phyloP scores from a whole-genome alignment of 2,329 filamentous ascomycete species.

The Septoria linicola region DNA sequence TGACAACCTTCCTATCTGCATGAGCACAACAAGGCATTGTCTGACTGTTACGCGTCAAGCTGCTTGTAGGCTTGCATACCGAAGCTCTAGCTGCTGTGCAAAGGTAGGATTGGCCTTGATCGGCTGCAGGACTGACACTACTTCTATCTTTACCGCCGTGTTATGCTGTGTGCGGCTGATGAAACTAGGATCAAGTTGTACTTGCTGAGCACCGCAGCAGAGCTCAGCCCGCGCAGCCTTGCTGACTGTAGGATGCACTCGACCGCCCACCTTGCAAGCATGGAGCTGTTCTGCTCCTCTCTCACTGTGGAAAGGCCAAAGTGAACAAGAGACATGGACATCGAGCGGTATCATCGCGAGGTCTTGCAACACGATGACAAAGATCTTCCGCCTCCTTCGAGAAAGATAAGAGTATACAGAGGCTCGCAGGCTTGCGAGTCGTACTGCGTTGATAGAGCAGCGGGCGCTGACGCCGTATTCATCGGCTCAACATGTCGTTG shows the following conservation, averaged over 20 bases:
- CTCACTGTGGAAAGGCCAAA: background rate
- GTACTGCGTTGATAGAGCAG: no score
- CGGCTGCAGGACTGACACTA: slow-evolving; percentile 2
- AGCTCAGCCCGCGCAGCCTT: slow-evolving; percentile 17
- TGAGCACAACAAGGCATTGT: slow-evolving; percentile 12
- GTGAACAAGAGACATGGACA: background rate
- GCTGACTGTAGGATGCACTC: slow-evolving; percentile 7
- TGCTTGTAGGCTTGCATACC: background rate
- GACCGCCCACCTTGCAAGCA: slow-evolving; percentile 4
- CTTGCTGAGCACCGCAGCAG: slow-evolving; percentile 1
- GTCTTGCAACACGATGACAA: background rate
- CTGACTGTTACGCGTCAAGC: background rate
- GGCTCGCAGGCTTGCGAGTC: no score
- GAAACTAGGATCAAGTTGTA: slow-evolving; percentile 11
- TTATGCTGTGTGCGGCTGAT: slow-evolving; percentile 16
- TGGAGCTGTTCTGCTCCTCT: slow-evolving; percentile 5
- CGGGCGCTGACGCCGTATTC: no score
- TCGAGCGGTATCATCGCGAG: background rate
- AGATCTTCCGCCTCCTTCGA: no score
- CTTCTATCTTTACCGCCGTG: slow-evolving; percentile 9
- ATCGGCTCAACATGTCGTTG: no score
- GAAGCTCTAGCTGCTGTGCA: slow-evolving; percentile 1
- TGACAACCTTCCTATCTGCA: background rate
- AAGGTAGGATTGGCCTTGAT: background rate
- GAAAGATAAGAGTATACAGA: no score